Conservation (phyloP, 1,284 basidiomycete genomes). For the Apiotrichum mycotoxinovorans region DNA sequence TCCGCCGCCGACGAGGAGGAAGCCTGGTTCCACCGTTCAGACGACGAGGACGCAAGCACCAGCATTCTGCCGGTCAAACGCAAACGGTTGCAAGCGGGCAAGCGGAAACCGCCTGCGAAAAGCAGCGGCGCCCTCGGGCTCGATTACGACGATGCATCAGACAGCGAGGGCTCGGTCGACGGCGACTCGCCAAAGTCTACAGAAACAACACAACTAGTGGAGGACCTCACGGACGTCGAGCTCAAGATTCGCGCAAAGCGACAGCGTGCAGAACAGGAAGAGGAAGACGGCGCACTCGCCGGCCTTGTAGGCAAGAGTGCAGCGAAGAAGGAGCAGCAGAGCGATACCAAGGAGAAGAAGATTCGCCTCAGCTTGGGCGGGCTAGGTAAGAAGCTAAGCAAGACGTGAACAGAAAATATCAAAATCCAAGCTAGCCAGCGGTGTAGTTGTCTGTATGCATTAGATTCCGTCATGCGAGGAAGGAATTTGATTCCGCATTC, state of each 20-base stretch:
- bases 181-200: conserved; percentile 23
- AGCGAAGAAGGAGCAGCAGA: neutral
- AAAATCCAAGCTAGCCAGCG: neutral
- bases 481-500: neutral
- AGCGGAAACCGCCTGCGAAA: conserved; percentile 11
- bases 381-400: conserved; percentile 24
- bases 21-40: conserved; percentile 78
- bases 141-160: conserved; percentile 49
- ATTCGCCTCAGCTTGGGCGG: conserved; percentile 32
- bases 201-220: conserved; percentile 26
- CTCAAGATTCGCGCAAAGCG: conserved; percentile 64
- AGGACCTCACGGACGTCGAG: conserved; percentile 51
- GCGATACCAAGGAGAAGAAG: conserved; percentile 33
- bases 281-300: conserved; percentile 50
- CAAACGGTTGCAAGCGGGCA: conserved; percentile 21
- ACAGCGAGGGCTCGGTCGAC: conserved; percentile 39
- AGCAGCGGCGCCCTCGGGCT: conserved; percentile 29
- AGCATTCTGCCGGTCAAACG: conserved; percentile 23
- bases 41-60: conserved; percentile 44
- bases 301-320: conserved; percentile 7
- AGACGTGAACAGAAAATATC: neutral
- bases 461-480: neutral
- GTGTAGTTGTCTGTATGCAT: neutral
- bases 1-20: conserved; percentile 68
- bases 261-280: conserved; percentile 64